Conservation (phyloP, 768 basidiomycete species). For the Serendipita sp. region DNA sequence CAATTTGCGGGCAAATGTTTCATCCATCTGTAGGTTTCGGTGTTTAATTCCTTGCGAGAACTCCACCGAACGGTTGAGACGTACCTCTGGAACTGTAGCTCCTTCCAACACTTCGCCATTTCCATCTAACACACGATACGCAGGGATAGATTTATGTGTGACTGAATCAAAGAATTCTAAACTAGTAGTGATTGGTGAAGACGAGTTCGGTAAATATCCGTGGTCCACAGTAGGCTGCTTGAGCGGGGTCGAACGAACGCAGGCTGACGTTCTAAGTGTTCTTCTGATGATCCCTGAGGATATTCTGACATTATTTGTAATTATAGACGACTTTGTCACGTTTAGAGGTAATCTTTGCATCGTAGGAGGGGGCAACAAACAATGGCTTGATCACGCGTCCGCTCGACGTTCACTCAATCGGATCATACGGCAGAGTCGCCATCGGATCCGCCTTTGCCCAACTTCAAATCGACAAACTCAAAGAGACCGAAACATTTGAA, state of each 20-base stretch:
- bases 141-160: slow-evolving; percentile 54
- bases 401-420: no score
- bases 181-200: slow-evolving; percentile 48
- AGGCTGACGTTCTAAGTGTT: no score
- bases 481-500: no score
- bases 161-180: slow-evolving; percentile 73
- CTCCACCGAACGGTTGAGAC: slow-evolving; percentile 11
- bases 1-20: slow-evolving; percentile 48
- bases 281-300: no score
- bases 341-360: no score
- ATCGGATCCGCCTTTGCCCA: no score
- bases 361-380: no score
- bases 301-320: no score
- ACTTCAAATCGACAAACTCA: no score
- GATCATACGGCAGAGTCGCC: no score
- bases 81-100: slow-evolving; percentile 59
- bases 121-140: slow-evolving; percentile 74
- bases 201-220: slow-evolving; percentile 26
- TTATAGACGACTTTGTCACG: no score
- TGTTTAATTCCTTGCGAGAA: background rate
- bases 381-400: no score
- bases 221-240: slow-evolving; percentile 9
- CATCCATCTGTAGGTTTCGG: slow-evolving; percentile 37
- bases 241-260: background rate
- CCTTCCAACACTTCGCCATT: slow-evolving; percentile 56